Base-by-base conservation (phyloP, 2,329 filamentous ascomycete species). In the Metarhizium sp. region DNA sequence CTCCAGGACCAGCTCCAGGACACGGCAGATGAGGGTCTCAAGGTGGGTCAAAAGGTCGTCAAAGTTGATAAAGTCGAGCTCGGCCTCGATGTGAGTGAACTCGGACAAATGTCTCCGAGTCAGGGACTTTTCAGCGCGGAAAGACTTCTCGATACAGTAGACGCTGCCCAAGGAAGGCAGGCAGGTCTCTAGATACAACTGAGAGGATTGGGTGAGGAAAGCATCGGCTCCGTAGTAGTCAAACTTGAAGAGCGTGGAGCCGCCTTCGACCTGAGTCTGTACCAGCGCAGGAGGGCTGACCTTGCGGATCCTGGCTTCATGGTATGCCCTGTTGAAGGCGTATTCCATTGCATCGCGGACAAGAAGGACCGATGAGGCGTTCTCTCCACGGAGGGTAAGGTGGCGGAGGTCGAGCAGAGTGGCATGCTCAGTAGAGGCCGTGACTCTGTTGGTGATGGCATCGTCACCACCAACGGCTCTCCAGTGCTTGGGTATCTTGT, bases 141-240 rank as follows among this genome's bases (percentile, higher is more conserved):
- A 99, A 2, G 92, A 97, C 72, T 96, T 96, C 73, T 96, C 92
- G 66, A 99, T 92, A 70, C 92, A 97, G 81, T 95, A 99, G 53
- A 96, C 91, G 69, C 96, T 90, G 63, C 94, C 94, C 65, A 97
- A 80, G 52, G 87, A 90, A 11, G 92, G 90, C 36, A 99, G 78
- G 61, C 87, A 90, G 36, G 94, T 99, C 78, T 99, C 94, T 57
- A 99, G 87, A 74, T 99, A 99, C 54, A 99, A 84, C 74, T 99
- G 94, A 38, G 90, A 95, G 3, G 92, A 96, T 75, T 99, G 94
- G 4, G 94, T 97, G 59, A 99, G 84, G 77, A 92, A 99, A 57
- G 94, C 88, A 63, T 86, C 82, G 73, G 96, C 88, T 63, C 85
- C 87, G 73, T 96, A 96, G 78, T 94, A 95, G 67, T 88, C 79